Base-by-base conservation (phyloP, 176 grass and related monocot species). In the Saccharum officinarum region DNA sequence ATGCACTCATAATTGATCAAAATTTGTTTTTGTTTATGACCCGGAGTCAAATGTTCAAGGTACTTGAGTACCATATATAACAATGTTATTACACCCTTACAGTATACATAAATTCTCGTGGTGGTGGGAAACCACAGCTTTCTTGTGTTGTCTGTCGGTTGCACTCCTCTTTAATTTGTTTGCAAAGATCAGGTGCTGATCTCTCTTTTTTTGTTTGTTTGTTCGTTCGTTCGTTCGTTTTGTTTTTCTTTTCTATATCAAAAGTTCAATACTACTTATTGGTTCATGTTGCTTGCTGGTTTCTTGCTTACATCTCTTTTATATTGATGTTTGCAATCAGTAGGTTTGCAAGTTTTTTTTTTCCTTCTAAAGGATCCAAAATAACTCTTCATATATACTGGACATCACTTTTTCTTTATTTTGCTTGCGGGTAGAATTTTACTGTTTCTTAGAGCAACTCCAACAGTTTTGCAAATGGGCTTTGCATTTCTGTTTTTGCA, bases 1-100 rank as follows among this genome's bases (percentile, higher is more conserved):
- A 83, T 52, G 75, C 80, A 87, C 80, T 83, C 80, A 83, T 87
- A 87, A 80, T 90, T 84, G 80, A 69, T 83, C 60, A 75, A 75
- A 90, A 38, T 40, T 79, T 61, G 38, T 39, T 62, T 38, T n/a
- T 83, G 45, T 79, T 74, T 82, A 31, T 83, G 45, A 40, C 20
- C 15, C 49, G 13, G 68, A 74, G 73, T 80, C 40, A 4, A 4
- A 60, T 61, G 37, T 31, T 60, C 26, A 7, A 66, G 62, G 73
- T 49, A 41, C 42, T 77, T 33, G 60, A 8, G 33, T 17, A 25
- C 60, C 23, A 42, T 28, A 28, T 28, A 75, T 33, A 75, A 26
- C 20, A 59, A n/a, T 59, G 55, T 59, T 84, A 36, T 18, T 75
- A 36, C 37, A 28, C 28, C 28, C 28, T 36, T 4, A 52, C 16